Percentiles rank a stretch among this genome's conserved stretches.
Conservation (phyloP, 257 asterid species). For the Solanum rostratum region DNA sequence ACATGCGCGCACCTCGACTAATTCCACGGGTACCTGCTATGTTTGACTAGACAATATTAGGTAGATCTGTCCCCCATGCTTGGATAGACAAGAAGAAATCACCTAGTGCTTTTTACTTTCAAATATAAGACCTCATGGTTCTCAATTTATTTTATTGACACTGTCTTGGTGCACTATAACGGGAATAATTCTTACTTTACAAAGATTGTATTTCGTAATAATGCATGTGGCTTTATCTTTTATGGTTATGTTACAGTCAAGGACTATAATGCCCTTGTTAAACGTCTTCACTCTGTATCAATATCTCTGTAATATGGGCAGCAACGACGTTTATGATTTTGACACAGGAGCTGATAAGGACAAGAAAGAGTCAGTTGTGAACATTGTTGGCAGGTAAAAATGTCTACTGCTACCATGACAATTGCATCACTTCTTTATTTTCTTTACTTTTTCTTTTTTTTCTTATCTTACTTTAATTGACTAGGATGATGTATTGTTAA, state of each 20-base stretch:
- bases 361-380: conserved; percentile 94
- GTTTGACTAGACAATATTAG: background rate
- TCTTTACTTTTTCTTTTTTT: background rate
- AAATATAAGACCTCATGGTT: background rate
- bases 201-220: background rate
- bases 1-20: background rate
- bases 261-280: background rate
- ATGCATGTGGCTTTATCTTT: background rate
- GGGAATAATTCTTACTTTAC: background rate
- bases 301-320: conserved; percentile 27
- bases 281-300: conserved; percentile 5
- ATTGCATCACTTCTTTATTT: background rate
- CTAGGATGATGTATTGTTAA: background rate
- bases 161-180: background rate
- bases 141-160: background rate
- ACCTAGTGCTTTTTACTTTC: background rate
- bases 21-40: background rate
- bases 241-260: background rate
- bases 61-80: background rate
- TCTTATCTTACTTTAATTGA: background rate
- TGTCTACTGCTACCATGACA: background rate
- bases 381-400: conserved; percentile 59
- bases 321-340: conserved; percentile 96
- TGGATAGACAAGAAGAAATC: background rate
- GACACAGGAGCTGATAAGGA: conserved; percentile 88